Base-by-base conservation (phyloP, 2,329 filamentous ascomycete species). In the Pseudocercospora crystallina region DNA sequence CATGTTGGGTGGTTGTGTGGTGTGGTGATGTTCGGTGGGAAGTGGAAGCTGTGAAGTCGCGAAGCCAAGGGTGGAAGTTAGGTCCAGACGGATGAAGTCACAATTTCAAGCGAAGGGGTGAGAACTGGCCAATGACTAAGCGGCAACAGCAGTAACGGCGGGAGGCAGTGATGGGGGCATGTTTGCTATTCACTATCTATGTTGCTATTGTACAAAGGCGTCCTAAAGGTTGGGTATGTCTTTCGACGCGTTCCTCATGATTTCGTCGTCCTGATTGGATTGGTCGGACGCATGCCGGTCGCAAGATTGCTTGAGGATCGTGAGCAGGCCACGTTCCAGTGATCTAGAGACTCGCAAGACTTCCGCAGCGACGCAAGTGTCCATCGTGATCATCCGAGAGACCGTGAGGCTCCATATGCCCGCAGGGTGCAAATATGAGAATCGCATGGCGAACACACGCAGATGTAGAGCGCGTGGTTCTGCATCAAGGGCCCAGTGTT, bases 1-100 rank as follows among this genome's bases (percentile, higher is more conserved):
- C 57, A 60, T 57, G 71, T 79, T 78, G 61, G 31, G 65, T 56
- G 59, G 68, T 63, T 54, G 56, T 61, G 61, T 57, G 58, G 55
- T 54, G 58, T 57, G 61, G 62, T 58, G 61, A 54, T 55, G 58
- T 35, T 52, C 36, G 59, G 47, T 47, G 51, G 49, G 41, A 26
- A 26, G 20, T 26, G 51, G 61, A 60, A 58, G 52, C 31, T 47
- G 42, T 38, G 39, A 39, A 31, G 54, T 48, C 43, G 47, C 43
- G 47, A 44, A 43, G 53, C 42, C 45, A 33, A 42, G 43, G 14
- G 44, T 44, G 42, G 36, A 50, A 41, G 37, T 49, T 40, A 46
- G 49, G 43, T 49, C 35, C 39, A 48, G 48, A 41, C 41, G 40
- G 47, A 36, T 49, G 49, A 51, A 51, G 55, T 58, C 48, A 60